A percentile compares a stretch with the other conserved stretches of the same genome.
Evolutionary conservation across 768 basidiomycete genomes (phyloP).

Genomic region (Mycena belliarum): DNA sequence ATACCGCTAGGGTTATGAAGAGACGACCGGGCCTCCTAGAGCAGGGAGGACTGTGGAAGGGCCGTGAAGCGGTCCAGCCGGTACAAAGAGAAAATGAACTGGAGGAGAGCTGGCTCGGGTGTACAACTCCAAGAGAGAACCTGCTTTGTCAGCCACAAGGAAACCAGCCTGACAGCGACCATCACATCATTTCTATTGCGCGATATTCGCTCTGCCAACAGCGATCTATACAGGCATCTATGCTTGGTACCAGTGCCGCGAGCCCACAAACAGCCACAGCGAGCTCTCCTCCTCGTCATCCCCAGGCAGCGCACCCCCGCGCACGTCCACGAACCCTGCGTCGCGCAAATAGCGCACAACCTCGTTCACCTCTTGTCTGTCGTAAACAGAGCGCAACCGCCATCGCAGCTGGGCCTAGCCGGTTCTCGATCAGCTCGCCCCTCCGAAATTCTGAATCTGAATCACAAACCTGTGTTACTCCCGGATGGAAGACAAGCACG

Average conservation of each 20-base stretch:
- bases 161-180: background rate
- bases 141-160: background rate
- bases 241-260: constrained; percentile 68
- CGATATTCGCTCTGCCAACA: background rate
- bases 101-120: constrained; percentile 17
- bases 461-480: constrained; percentile 65
- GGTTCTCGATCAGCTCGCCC: constrained; percentile 10
- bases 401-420: constrained; percentile 67
- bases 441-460: no score
- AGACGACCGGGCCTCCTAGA: constrained; percentile 8
- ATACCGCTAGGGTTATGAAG: constrained; percentile 45
- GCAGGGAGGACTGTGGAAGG: constrained; percentile 2
- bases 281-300: constrained; percentile 51
- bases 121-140: background rate
- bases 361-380: constrained; percentile 74
- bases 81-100: constrained; percentile 11
- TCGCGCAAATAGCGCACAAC: constrained; percentile 52
- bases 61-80: constrained; percentile 27
- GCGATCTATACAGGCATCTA: constrained; percentile 25
- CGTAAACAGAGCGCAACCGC: constrained; percentile 71
- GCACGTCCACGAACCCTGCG: constrained; percentile 49
- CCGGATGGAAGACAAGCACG: constrained; percentile 67
- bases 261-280: constrained; percentile 57
- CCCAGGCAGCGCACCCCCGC: constrained; percentile 33
- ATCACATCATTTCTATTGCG: constrained; percentile 13